These are phyloP conservation scores for Suillus brevipes DNA, from an alignment of 768 basidiomycete species.

Conservation along the genomic window DNA sequence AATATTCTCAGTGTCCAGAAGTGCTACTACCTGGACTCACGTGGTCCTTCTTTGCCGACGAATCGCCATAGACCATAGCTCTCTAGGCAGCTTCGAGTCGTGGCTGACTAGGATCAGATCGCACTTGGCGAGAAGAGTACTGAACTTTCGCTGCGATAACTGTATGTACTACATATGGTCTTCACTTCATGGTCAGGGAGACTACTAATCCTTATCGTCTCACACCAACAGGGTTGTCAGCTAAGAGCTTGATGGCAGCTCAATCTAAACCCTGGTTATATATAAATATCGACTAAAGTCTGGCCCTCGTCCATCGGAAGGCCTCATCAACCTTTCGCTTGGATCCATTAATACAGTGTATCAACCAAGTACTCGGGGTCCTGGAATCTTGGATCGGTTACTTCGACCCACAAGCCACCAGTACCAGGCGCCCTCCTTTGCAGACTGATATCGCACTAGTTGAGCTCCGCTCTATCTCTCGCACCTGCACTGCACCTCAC, in stretches of 20 bases:
- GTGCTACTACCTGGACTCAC: constrained; percentile 19
- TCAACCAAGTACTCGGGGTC: background rate
- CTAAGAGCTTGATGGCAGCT: background rate
- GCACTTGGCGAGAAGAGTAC: constrained; percentile 14
- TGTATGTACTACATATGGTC: background rate
- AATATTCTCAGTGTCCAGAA: constrained; percentile 18
- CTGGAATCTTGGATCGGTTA: background rate
- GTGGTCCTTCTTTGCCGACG: constrained; percentile 4
- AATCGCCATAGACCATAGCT: constrained; percentile 14
- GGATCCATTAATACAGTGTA: background rate
- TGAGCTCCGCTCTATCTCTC: background rate
- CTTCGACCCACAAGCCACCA: background rate
- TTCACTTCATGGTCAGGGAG: background rate
- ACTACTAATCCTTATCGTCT: background rate
- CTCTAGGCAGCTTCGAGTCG: constrained; percentile 13
- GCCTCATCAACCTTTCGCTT: background rate
- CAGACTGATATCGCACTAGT: background rate
- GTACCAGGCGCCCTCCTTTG: background rate
- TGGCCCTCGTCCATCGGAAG: background rate
- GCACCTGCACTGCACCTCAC: background rate
- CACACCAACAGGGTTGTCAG: background rate
- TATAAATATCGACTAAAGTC: background rate
- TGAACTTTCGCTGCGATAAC: constrained; percentile 12
- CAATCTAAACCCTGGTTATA: background rate
- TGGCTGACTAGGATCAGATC: constrained; percentile 22